A percentile compares a stretch with the other conserved stretches of the same genome.
phyloP scores from a whole-genome alignment of 164 flowering plant species.

The Vitis amurensis region DNA sequence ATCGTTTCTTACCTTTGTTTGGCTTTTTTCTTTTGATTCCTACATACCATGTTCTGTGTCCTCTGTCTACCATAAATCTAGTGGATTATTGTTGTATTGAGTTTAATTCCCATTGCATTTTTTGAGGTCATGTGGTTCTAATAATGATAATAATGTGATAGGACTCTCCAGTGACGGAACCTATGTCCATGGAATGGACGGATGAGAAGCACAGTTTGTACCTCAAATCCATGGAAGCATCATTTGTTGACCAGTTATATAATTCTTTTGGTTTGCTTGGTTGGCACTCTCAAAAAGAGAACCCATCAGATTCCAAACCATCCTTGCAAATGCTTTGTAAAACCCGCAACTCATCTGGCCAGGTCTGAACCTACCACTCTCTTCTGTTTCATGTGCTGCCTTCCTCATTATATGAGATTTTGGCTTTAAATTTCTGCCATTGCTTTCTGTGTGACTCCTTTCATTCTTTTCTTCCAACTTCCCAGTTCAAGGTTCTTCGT shows the following conservation, averaged over 20 bases:
- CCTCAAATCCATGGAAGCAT: constrained; percentile 80
- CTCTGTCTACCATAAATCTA: too few relatives aligned
- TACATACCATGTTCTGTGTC: too few relatives aligned
- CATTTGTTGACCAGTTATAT: constrained; percentile 65
- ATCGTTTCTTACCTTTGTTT: too few relatives aligned
- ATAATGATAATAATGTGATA: constrained; percentile 17
- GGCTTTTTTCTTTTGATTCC: too few relatives aligned
- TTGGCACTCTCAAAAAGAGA: constrained; percentile 21
- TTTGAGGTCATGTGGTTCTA: too few relatives aligned
- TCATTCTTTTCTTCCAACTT: constrained; percentile 18
- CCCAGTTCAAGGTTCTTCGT: constrained; percentile 66
- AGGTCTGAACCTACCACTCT: constrained; percentile 38
- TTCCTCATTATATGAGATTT: not conserved
- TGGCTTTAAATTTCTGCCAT: not conserved
- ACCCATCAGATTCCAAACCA: constrained; percentile 20
- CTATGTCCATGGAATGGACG: constrained; percentile 63
- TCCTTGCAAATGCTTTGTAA: constrained; percentile 12
- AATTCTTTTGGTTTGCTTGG: constrained; percentile 33
- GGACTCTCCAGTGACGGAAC: constrained; percentile 30
- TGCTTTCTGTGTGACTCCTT: not conserved
- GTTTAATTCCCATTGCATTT: too few relatives aligned
- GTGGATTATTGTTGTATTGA: too few relatives aligned
- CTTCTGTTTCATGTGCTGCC: not conserved
- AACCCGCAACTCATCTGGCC: constrained; percentile 35
- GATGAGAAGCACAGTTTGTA: constrained; percentile 85